Evolutionary conservation across 495 filamentous ascomycete genomes (phyloP).

Genomic region (Penicillium cataractarum): DNA sequence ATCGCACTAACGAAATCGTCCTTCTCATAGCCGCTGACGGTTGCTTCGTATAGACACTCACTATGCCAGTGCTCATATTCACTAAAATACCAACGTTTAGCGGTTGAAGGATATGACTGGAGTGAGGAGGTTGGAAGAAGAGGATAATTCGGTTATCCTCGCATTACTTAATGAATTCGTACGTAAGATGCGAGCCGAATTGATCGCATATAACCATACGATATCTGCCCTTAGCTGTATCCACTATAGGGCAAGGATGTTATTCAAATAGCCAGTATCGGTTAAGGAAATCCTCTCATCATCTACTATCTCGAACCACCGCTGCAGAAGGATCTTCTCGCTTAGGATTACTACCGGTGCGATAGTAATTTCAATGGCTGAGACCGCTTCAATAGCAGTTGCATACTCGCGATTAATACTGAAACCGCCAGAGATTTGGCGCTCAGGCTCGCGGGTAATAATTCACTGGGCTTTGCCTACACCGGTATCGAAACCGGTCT

Average conservation of each 20-base stretch:
- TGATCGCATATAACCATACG: neutral
- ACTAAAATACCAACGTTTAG: neutral
- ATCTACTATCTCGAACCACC: neutral
- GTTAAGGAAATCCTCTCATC: neutral
- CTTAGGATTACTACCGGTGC: too few species aligned
- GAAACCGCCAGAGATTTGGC: neutral
- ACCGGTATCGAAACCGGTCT: neutral
- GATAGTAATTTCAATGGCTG: neutral
- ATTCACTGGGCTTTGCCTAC: neutral
- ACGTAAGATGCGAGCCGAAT: neutral
- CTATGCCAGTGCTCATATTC: neutral
- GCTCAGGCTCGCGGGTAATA: neutral
- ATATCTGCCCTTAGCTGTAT: neutral
- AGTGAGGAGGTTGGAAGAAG: neutral
- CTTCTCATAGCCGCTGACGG: neutral
- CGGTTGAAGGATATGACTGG: neutral
- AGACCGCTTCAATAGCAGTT: neutral
- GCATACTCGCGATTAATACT: neutral
- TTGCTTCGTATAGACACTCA: neutral
- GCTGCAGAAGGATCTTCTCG: neutral
- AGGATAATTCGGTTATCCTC: neutral
- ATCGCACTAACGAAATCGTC: neutral
- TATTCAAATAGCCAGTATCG: neutral
- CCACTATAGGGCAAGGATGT: neutral
- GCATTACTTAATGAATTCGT: neutral